Percentiles rank a stretch among this genome's conserved stretches.
These are phyloP conservation scores for Wickerhamiella australiensis DNA, from an alignment of 805 yeast species.

Conservation along the genomic window DNA sequence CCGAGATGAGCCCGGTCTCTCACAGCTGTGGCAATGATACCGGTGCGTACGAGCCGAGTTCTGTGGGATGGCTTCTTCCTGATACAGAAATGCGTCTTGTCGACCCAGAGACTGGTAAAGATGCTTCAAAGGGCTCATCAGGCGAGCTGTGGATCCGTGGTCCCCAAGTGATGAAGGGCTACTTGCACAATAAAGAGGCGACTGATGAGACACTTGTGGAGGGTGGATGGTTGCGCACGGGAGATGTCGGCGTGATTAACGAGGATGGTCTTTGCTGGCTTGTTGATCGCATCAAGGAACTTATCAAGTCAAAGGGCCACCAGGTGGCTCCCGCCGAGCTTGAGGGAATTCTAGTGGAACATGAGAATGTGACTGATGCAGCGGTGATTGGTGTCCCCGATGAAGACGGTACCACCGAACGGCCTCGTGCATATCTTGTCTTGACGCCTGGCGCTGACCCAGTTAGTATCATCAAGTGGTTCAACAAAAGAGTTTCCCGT, in stretches of 20 bases:
- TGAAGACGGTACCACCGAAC: constrained; percentile 70
- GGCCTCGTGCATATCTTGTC: constrained; percentile 32
- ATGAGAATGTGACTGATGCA: constrained; percentile 67
- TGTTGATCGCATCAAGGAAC: constrained; percentile 54
- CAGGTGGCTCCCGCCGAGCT: constrained; percentile 92
- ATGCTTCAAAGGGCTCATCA: constrained; percentile 37
- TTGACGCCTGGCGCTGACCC: constrained; percentile 21
- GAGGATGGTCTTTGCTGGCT: constrained; percentile 33
- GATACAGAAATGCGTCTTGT: constrained; percentile 41
- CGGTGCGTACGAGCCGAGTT: constrained; percentile 32
- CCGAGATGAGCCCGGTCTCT: constrained; percentile 52
- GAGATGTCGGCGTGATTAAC: constrained; percentile 39
- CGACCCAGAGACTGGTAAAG: constrained; percentile 32
- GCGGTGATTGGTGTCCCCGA: constrained; percentile 71
- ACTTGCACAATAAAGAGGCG: constrained; percentile 39
- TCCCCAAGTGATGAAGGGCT: constrained; percentile 41
- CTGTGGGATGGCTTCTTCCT: constrained; percentile 35
- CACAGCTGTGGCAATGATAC: constrained; percentile 30
- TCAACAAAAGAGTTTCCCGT: constrained; percentile 28
- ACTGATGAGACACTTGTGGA: constrained; percentile 35
- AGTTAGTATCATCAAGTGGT: constrained; percentile 25
- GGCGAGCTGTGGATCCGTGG: constrained; percentile 52
- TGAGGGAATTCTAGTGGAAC: constrained; percentile 68
- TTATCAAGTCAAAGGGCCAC: constrained; percentile 63
- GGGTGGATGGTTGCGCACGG: constrained; percentile 49